Percentiles rank a stretch among this genome's conserved stretches.
phyloP scores from a whole-genome alignment of 805 yeast genomes.

The Saccharomycopsis malanga region DNA sequence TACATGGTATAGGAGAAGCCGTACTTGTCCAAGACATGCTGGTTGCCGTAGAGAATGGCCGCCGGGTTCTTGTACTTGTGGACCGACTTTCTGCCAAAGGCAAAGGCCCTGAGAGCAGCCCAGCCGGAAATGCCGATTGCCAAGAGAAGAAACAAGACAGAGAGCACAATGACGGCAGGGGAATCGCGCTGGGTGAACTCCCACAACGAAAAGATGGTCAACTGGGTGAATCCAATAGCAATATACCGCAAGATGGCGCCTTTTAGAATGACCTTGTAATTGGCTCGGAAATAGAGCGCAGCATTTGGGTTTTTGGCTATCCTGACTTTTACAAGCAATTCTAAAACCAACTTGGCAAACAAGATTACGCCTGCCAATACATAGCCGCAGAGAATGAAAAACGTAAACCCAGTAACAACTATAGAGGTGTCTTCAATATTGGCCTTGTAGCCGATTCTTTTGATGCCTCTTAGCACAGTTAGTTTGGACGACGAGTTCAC shows the following conservation, averaged over 20 bases:
- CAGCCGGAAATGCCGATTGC: constrained; percentile 54
- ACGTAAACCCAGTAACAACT: constrained; percentile 82
- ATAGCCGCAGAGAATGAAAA: constrained; percentile 71
- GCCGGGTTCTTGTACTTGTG: constrained; percentile 70
- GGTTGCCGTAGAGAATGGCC: constrained; percentile 76
- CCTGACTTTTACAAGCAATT: constrained; percentile 40
- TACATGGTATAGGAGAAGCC: constrained; percentile 91
- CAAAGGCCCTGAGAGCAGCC: constrained; percentile 57
- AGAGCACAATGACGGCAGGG: constrained; percentile 79
- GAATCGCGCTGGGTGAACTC: constrained; percentile 79
- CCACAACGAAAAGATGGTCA: constrained; percentile 75
- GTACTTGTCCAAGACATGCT: constrained; percentile 61
- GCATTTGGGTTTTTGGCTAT: constrained; percentile 41
- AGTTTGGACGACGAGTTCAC: constrained; percentile 49
- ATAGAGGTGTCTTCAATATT: constrained; percentile 76
- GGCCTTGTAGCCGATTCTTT: constrained; percentile 71
- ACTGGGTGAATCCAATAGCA: constrained; percentile 79
- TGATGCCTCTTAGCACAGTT: constrained; percentile 76
- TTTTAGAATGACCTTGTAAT: constrained; percentile 57
- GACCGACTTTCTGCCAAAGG: constrained; percentile 58
- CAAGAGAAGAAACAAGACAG: constrained; percentile 61
- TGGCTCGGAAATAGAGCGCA: constrained; percentile 42
- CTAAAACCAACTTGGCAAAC: constrained; percentile 43
- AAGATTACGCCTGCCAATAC: constrained; percentile 58
- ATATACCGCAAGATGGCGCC: constrained; percentile 76